phyloP scores from a whole-genome alignment of 345 rosid species.

The Eucalyptus brandiana region DNA sequence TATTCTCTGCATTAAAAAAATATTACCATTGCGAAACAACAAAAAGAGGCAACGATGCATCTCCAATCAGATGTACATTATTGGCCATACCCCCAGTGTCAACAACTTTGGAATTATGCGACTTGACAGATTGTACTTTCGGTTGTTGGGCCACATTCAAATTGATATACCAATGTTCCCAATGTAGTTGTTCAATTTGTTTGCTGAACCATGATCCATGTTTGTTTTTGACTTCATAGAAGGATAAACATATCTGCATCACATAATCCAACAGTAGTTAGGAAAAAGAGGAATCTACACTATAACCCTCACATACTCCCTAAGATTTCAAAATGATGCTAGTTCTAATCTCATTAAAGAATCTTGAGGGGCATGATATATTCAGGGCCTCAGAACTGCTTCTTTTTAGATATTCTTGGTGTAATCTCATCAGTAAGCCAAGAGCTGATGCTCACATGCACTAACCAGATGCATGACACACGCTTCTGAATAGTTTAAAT shows the following conservation, averaged over 20 bases:
- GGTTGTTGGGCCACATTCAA: slow-evolving; percentile 69
- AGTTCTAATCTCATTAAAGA: not conserved
- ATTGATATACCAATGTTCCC: slow-evolving; percentile 95
- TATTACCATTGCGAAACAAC: not conserved
- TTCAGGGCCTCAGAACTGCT: not conserved
- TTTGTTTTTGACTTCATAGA: slow-evolving; percentile 86
- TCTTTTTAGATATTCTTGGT: not conserved
- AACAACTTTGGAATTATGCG: slow-evolving; percentile 51
- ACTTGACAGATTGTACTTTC: slow-evolving; percentile 39
- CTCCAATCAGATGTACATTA: not conserved
- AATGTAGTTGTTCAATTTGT: slow-evolving; percentile 51
- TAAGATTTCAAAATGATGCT: not conserved
- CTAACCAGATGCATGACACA: not conserved
- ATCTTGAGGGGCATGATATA: not conserved
- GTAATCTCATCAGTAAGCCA: not conserved
- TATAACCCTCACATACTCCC: not conserved
- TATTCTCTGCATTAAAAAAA: slow-evolving; percentile 25
- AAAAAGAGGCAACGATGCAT: not conserved
- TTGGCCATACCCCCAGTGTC: slow-evolving; percentile 59
- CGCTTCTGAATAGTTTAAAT: not conserved
- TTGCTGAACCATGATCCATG: slow-evolving; percentile 79
- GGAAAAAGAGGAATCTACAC: not conserved
- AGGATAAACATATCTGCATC: slow-evolving; percentile 78
- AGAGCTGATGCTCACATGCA: not conserved
- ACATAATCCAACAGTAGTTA: not conserved